Evolutionary conservation across 2,329 filamentous ascomycete genomes (phyloP).

Genomic region (Plectosphaerella plurivora): DNA sequence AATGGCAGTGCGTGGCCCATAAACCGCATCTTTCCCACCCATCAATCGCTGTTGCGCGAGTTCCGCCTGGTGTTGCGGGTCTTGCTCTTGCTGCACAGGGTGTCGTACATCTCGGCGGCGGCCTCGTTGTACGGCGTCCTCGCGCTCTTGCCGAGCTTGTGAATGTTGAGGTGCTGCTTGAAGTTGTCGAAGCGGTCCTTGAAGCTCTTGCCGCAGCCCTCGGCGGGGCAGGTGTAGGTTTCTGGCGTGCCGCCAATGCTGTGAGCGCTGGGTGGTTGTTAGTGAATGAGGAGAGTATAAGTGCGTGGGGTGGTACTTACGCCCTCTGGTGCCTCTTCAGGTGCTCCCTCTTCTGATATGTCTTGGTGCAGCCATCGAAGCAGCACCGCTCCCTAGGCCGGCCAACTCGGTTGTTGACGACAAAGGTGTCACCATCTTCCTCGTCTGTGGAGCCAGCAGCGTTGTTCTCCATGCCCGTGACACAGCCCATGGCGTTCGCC

Average conservation of each 20-base stretch:
- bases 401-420: conserved; percentile 13
- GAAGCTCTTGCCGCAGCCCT: conserved; percentile 10
- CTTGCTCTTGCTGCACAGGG: conserved; percentile 14
- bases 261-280: neutral
- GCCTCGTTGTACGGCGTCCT: conserved; percentile 13
- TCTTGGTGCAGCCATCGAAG: conserved; percentile 40
- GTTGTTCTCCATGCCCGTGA: conserved; percentile 7
- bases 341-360: conserved; percentile 50
- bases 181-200: conserved; percentile 17
- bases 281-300: conserved; percentile 21
- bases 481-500: conserved; percentile 12
- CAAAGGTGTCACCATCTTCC: conserved; percentile 7
- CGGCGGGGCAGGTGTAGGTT: conserved; percentile 11
- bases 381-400: conserved; percentile 28
- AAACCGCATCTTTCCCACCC: too few relatives aligned
- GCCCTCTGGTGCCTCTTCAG: conserved; percentile 50
- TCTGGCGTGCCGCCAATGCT: conserved; percentile 13
- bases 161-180: conserved; percentile 14
- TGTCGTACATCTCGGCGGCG: conserved; percentile 12
- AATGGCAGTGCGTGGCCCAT: neutral
- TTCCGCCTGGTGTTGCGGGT: conserved; percentile 8
- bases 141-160: conserved; percentile 14
- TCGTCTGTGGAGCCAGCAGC: conserved; percentile 8
- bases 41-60: neutral
- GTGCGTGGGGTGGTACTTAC: conserved; percentile 29